Evolutionary conservation across 495 filamentous ascomycete species (phyloP), one percentile per base, ranked within the genome.

Genomic region (Durotheca rogersii): DNA sequence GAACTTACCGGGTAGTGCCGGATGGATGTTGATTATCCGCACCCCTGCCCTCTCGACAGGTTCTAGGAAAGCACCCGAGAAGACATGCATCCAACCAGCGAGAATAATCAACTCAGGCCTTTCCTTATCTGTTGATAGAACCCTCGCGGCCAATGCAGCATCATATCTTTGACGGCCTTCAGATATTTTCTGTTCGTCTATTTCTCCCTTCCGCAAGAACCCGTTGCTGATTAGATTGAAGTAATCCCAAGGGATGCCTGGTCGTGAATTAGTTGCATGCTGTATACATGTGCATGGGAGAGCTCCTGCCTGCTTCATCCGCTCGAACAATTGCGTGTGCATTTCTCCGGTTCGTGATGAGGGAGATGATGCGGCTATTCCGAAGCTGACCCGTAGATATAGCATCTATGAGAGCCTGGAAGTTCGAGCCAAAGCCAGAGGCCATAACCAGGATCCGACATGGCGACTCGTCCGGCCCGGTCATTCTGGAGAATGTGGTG

Each of bases 401-500:
- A 41, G 85, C 83, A 67, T 92, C 84, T 58, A 94, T 91, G 35
- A 95, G 76, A 34, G 89, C 88, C 73, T 92, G 88, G 17, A 96
- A 81, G 65, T 95, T 96, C 27, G 87, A 81, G 56, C 90, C 90
- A 51, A 75, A 81, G 64, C 90, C 90, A 45, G 85, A 90, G 58
- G 64, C 62, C 51, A 74, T 60, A 23, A 74, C 70, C 21, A 68
- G 40, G 40, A 74, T 69, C 18, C 66, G 65, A 42, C 68, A 72
- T 38, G 60, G 62, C 21, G 38, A 25, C 23, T 27, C 23, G 4
- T 41, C 18, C 12, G 18, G 38, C 18, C 38, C 18, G 38, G 18
- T 41, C 12, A 21, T 41, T 41, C 6, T 41, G 38, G 38, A 41
- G 18, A 23, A 41, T 41, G 38, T 41, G 38, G 38, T 6, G 38